Conservation (phyloP, 1,139 yeast genomes). For the Saccharomyces uvarum region DNA sequence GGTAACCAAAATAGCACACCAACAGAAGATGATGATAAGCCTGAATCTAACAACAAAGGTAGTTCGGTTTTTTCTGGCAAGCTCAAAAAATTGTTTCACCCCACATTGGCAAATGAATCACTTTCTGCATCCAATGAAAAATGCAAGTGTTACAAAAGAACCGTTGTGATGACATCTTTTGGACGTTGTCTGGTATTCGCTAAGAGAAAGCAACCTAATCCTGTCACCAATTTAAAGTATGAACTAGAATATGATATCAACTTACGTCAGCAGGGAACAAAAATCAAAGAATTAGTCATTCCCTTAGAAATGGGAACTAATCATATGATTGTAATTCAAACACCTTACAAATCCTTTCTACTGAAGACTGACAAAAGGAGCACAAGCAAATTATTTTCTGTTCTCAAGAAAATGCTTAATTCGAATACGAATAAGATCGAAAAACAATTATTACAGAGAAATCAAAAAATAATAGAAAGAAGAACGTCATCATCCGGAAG, state of each 20-base stretch:
- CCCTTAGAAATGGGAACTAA: constrained; percentile 9
- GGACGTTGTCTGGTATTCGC: constrained; percentile 28
- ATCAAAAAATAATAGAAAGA: background rate
- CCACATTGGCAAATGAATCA: constrained; percentile 11
- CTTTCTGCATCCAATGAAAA: constrained; percentile 15
- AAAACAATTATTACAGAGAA: constrained; percentile 4
- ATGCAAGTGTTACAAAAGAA: constrained; percentile 16
- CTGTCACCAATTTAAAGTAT: constrained; percentile 13
- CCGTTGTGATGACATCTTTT: constrained; percentile 24
- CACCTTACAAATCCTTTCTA: constrained; percentile 29
- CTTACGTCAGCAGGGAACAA: constrained; percentile 23
- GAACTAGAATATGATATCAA: constrained; percentile 23
- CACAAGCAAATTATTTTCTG: constrained; percentile 21
- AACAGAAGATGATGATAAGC: background rate
- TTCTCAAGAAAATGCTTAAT: constrained; percentile 20
- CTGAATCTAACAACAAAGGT: constrained; percentile 9
- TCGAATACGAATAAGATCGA: constrained; percentile 16
- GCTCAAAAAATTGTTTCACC: constrained; percentile 26
- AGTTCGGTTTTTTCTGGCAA: constrained; percentile 20
- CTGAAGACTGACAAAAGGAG: constrained; percentile 16
- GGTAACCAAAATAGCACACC: background rate
- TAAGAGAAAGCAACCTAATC: constrained; percentile 14
- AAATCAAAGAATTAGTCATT: constrained; percentile 22
- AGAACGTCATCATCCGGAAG: background rate
- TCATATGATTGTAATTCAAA: constrained; percentile 21